Evolutionary conservation across 768 basidiomycete species (phyloP).

Genomic region (Tricholoma saponaceum): DNA sequence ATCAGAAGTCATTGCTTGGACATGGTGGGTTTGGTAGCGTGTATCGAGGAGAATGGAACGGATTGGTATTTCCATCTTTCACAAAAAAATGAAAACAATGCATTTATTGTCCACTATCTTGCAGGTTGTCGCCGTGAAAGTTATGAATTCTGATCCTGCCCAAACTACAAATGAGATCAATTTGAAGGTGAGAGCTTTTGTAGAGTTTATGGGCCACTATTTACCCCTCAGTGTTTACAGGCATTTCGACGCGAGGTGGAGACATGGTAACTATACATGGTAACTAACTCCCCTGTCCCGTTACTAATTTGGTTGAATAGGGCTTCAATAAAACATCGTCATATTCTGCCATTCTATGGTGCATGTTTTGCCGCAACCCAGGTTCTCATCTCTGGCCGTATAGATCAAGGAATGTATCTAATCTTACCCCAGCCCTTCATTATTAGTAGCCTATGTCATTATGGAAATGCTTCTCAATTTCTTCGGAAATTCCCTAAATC

Average conservation of each 20-base stretch:
- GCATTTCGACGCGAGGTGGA: not conserved
- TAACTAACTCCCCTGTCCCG: not conserved
- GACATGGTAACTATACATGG: not conserved
- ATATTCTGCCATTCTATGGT: constrained; percentile 1
- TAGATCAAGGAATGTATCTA: not conserved
- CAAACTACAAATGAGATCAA: constrained; percentile 20
- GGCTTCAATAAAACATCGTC: not conserved
- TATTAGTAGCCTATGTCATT: not conserved
- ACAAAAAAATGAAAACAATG: not conserved
- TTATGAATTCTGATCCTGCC: constrained; percentile 17
- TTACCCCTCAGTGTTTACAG: not conserved
- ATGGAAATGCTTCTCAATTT: constrained; percentile 6
- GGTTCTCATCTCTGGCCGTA: not conserved
- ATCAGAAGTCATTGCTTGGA: constrained; percentile 16
- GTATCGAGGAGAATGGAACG: constrained; percentile 23
- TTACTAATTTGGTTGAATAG: not conserved
- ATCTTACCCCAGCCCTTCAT: constrained; percentile 8
- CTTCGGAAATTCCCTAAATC: not conserved
- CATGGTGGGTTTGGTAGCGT: constrained; percentile 24
- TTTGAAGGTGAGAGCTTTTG: constrained; percentile 13
- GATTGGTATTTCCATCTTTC: constrained; percentile 9
- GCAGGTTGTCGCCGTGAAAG: constrained; percentile 27
- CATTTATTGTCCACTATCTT: not conserved
- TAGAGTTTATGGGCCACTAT: no score
- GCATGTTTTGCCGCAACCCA: not conserved